Conservation (phyloP, 495 filamentous ascomycete genomes). For the Trichoderma virens region DNA sequence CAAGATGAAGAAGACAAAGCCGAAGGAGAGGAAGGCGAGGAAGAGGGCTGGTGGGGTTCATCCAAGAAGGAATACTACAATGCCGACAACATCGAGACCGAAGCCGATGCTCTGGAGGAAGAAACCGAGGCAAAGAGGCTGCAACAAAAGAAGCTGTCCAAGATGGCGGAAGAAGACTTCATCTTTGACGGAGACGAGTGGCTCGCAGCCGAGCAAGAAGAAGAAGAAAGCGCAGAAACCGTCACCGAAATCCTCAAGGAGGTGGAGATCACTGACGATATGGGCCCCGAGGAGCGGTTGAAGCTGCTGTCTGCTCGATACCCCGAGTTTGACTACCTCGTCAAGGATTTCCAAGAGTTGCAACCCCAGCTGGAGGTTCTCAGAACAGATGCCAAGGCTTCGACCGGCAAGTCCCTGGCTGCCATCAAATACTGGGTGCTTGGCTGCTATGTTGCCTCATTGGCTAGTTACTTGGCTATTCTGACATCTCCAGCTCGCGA, state of each 20-base stretch:
- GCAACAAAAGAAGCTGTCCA: constrained; percentile 79
- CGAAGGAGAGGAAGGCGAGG: constrained; percentile 59
- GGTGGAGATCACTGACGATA: constrained; percentile 69
- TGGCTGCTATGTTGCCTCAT: constrained; percentile 72
- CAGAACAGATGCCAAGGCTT: constrained; percentile 43
- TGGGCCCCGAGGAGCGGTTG: constrained; percentile 65
- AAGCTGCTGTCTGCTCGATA: constrained; percentile 72
- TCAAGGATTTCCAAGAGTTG: constrained; percentile 68
- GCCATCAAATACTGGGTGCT: constrained; percentile 67
- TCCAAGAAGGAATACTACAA: constrained; percentile 89
- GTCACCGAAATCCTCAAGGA: constrained; percentile 81
- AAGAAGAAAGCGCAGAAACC: constrained; percentile 41
- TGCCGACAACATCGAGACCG: constrained; percentile 81
- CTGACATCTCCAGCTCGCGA: constrained; percentile 64
- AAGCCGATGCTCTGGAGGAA: constrained; percentile 85
- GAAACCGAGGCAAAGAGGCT: constrained; percentile 80
- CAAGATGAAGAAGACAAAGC: constrained; percentile 36
- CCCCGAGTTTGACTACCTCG: constrained; percentile 82
- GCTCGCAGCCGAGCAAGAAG: constrained; percentile 42
- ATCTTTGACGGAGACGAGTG: constrained; percentile 85
- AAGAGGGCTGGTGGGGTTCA: constrained; percentile 75
- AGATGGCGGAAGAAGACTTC: constrained; percentile 85
- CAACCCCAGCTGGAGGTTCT: constrained; percentile 55
- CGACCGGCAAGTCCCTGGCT: constrained; percentile 45
- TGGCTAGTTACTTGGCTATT: constrained; percentile 91